phyloP scores from a whole-genome alignment of 495 filamentous ascomycete genomes.

The Chaetomidium leptoderma region DNA sequence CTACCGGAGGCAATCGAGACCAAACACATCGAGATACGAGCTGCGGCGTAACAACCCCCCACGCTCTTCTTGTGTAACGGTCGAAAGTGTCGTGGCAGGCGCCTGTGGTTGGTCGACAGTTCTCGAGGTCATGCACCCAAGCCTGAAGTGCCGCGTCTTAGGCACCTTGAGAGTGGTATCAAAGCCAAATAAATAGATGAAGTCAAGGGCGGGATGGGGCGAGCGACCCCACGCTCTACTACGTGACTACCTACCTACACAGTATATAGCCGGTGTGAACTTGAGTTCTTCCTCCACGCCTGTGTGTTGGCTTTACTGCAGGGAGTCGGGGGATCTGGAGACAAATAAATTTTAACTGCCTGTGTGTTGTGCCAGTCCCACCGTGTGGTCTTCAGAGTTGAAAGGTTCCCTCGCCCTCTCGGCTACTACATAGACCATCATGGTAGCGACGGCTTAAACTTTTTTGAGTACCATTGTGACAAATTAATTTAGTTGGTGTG shows the following conservation, averaged over 20 bases:
- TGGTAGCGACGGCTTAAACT: no score
- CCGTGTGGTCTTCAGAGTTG: no score
- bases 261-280: not conserved
- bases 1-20: not conserved
- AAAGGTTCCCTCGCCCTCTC: no score
- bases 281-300: no score
- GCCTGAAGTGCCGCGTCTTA: not conserved
- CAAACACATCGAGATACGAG: slow-evolving; percentile 22
- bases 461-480: no score
- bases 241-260: no score
- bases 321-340: not conserved
- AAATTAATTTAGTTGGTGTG: no score
- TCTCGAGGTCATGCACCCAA: not conserved
- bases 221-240: no score
- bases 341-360: not conserved
- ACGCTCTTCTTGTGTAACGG: slow-evolving; percentile 6
- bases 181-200: not conserved
- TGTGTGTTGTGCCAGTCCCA: not conserved
- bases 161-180: not conserved
- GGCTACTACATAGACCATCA: no score
- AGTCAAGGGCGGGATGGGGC: not conserved
- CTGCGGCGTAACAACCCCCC: slow-evolving; percentile 25
- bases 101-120: not conserved
- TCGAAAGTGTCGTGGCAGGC: not conserved
- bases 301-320: not conserved